Base-by-base conservation (phyloP, 805 yeast species). In the Ogataea dorogensis region DNA sequence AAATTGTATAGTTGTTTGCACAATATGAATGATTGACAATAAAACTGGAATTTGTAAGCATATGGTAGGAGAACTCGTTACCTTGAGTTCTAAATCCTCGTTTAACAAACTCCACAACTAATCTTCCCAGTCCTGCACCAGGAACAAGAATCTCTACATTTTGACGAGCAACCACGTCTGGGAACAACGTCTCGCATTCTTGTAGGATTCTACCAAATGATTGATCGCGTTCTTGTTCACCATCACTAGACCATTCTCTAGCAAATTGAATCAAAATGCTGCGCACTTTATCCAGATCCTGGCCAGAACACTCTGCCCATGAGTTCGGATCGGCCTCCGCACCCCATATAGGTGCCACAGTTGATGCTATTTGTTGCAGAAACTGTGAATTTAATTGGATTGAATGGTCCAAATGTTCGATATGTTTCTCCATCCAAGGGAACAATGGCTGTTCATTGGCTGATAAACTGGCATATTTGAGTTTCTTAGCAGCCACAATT, bases 31-130 rank as follows among this genome's bases (percentile, higher is more conserved):
- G 66, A 46, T 79, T 80, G 19, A 80, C 54, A 4, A 79, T 55
- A 44, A 61, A 77, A 44, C 70, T 74, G 17, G 82, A 77, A 10
- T 73, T 67, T 8, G 77, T 52, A 3, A 80, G 56, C 84, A 80
- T 79, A 49, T 76, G 84, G 51, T 76, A 77, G 15, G 81, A 71
- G 47, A 76, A 69, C 47, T 80, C 86, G 50, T 79, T 80, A 0
- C 86, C 86, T 47, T 79, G 82, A n/a, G 75, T 68, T 62, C 68
- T 58, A 49, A 75, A 79, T 4, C 86, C 86, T 35, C 64, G 44
- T 33, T 46, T 56, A 2, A 76, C 79, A 39, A 77, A 59, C 33
- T 79, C 85, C 31, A 70, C 59, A 20, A 77, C 78, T 34, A 78
- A 51, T 33, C 86, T 54, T 0, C 83, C 86, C 21, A 79, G 59